Conservation (phyloP, 2,329 filamentous ascomycete genomes). For the Neopestalotiopsis clavispora region DNA sequence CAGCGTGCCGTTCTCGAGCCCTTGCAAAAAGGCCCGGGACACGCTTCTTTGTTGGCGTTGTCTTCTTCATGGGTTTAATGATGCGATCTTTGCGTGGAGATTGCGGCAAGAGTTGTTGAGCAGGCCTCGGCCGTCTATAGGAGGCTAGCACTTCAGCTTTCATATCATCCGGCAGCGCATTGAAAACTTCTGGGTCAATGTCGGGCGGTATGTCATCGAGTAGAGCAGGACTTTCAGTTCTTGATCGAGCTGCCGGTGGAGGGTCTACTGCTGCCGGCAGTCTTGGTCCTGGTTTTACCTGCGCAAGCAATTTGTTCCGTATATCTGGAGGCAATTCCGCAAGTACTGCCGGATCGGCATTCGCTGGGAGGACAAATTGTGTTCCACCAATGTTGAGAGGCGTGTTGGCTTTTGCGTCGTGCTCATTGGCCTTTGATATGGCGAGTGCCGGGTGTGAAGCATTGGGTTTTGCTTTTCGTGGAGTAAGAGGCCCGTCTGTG, state of each 20-base stretch:
- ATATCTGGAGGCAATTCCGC: slow-evolving; percentile 87
- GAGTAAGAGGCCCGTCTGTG: slow-evolving; percentile 58
- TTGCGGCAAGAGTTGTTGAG: slow-evolving; percentile 40
- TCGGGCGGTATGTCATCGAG: slow-evolving; percentile 66
- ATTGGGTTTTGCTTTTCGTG: slow-evolving; percentile 51
- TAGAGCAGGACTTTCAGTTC: slow-evolving; percentile 43
- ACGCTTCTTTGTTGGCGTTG: slow-evolving; percentile 72
- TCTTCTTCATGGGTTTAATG: slow-evolving; percentile 54
- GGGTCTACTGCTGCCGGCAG: slow-evolving; percentile 32
- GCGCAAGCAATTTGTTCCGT: slow-evolving; percentile 72
- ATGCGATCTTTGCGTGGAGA: slow-evolving; percentile 63
- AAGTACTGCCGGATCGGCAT: slow-evolving; percentile 81
- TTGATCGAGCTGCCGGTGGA: slow-evolving; percentile 39
- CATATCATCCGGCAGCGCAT: slow-evolving; percentile 83
- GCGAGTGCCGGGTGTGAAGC: slow-evolving; percentile 57
- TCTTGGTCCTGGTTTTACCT: slow-evolving; percentile 40
- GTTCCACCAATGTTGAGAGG: slow-evolving; percentile 83
- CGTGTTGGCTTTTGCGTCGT: slow-evolving; percentile 62
- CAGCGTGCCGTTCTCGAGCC: slow-evolving; percentile 55
- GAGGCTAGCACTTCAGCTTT: slow-evolving; percentile 81
- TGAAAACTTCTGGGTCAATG: slow-evolving; percentile 83
- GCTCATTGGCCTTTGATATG: slow-evolving; percentile 53
- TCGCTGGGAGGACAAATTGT: slow-evolving; percentile 87
- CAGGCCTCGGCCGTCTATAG: slow-evolving; percentile 54
- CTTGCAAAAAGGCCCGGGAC: slow-evolving; percentile 46